A percentile compares a stretch with the other conserved stretches of the same genome.
phyloP scores from a whole-genome alignment of 129 eudicot species.

The Silybum marianum region DNA sequence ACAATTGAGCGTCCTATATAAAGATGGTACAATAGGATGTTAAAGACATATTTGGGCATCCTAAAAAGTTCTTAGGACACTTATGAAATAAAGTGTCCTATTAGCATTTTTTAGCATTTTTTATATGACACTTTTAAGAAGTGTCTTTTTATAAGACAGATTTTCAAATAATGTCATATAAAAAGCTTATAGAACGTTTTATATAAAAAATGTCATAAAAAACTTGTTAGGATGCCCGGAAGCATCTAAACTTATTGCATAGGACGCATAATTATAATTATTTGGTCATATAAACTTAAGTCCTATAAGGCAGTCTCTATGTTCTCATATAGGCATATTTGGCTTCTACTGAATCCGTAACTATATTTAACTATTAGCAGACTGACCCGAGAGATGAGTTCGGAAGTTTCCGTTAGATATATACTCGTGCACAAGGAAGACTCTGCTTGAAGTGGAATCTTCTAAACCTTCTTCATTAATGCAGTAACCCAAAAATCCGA shows the following conservation, averaged over 20 bases:
- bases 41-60: neutral
- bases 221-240: neutral
- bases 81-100: neutral
- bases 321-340: neutral
- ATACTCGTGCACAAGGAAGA: slow-evolving; percentile 77
- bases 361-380: slow-evolving; percentile 16
- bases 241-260: neutral
- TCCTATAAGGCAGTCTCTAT: too few species aligned
- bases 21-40: neutral
- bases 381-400: slow-evolving; percentile 73
- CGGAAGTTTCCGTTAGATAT: slow-evolving; percentile 74
- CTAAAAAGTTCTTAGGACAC: neutral
- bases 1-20: neutral
- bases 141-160: neutral
- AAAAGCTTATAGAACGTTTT: too few species aligned
- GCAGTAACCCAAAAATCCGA: slow-evolving; percentile 78
- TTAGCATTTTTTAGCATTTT: neutral
- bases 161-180: neutral
- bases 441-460: slow-evolving; percentile 55
- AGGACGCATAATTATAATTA: too few species aligned
- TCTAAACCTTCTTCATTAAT: slow-evolving; percentile 66
- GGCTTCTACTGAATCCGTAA: neutral
- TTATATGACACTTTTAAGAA: neutral
- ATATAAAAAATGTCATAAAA: neutral
- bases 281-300: too few species aligned